Base-by-base conservation (phyloP, 495 filamentous ascomycete species). In the Oidiodendron maius region DNA sequence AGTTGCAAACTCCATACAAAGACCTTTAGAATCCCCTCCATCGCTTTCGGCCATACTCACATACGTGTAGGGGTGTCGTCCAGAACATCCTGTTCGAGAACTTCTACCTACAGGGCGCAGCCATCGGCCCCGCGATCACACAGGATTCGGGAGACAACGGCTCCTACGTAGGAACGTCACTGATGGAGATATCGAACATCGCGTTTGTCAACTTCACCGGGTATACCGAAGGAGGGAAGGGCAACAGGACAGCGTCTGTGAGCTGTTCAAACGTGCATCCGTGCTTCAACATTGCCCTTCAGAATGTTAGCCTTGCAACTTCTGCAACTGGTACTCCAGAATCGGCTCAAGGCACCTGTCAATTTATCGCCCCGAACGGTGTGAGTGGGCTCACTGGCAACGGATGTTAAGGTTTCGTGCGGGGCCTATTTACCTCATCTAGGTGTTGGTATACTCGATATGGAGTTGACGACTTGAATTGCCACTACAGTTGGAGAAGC, bases 181-280 rank as follows among this genome's bases (percentile, higher is more conserved):
- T 67, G 47, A 72, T 79, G 72, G 59, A 65, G 26, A 59, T 80
- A 24, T 67, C 64, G 6, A 70, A 79, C 41, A 57, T 80, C 21
- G 61, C 62, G 0, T 78, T 73, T 58, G 66, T 73, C 18, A 80
- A 80, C 49, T 79, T 79, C 51, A 76, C 71, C 9, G 75, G 76
- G 4, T 70, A 63, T 46, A 53, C 72, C 23, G 46, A 62, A 9
- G 53, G 45, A 4, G 51, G 22, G 18, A 41, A 59, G 45, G 30
- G 61, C 42, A 54, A 44, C 28, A 50, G 54, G 39, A 66, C 61
- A 2, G 66, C 69, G 11, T 63, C 62, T 12, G 61, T 78, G 4
- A 73, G 69, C 21, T 78, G 75, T 52, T 70, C 64, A 2, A 66
- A 57, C 1, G 51, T 61, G 22, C 56, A 75, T 50, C 71, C 71